A percentile compares a stretch with the other conserved stretches of the same genome.
phyloP scores from a whole-genome alignment of 495 filamentous ascomycete genomes.

The Podospora tetraspora region DNA sequence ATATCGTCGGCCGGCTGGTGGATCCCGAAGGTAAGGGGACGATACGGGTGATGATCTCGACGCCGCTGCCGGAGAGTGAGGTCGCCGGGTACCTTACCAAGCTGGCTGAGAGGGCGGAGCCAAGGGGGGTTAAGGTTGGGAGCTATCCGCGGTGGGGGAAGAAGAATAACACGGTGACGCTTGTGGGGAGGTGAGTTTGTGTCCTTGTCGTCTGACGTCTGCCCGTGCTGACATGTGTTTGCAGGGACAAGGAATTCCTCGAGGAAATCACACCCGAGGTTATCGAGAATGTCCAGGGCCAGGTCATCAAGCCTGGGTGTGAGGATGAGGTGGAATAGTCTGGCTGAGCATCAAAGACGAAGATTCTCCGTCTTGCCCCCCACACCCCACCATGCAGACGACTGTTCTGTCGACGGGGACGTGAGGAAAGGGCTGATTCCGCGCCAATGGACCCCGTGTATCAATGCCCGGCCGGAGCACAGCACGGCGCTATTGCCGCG shows the following conservation, averaged over 20 bases:
- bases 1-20: constrained; percentile 59
- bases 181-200: constrained; percentile 60
- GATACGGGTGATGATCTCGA: constrained; percentile 72
- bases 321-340: constrained; percentile 34
- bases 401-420: too few species aligned
- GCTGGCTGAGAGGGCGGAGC: constrained; percentile 63
- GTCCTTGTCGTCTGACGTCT: not conserved
- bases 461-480: not conserved
- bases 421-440: not conserved
- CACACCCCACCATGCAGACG: not conserved
- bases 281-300: constrained; percentile 41
- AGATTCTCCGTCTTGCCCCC: not conserved
- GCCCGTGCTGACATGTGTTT: not conserved
- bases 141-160: constrained; percentile 93
- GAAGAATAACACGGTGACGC: constrained; percentile 80
- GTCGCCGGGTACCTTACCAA: constrained; percentile 78
- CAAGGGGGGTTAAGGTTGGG: constrained; percentile 83
- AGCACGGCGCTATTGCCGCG: not conserved
- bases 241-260: constrained; percentile 44
- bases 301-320: constrained; percentile 38
- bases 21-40: constrained; percentile 79
- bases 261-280: constrained; percentile 50
- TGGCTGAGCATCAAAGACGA: not conserved
- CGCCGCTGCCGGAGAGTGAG: constrained; percentile 77
- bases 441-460: not conserved